Base-by-base conservation (phyloP, 78 protist species). In the Monosiga brevicollis region DNA sequence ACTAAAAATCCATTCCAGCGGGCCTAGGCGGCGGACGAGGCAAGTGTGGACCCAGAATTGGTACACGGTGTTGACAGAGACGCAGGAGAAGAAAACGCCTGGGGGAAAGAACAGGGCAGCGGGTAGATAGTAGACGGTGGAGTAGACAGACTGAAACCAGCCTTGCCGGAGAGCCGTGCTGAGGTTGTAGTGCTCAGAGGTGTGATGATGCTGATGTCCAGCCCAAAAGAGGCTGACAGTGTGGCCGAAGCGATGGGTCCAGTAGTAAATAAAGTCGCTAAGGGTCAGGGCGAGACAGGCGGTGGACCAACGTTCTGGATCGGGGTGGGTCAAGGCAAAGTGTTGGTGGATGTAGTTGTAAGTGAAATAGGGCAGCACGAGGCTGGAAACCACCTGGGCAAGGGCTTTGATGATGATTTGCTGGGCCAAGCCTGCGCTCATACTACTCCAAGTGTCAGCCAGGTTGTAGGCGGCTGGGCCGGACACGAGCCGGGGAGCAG, bases 41-140 rank as follows among this genome's bases (percentile, higher is more conserved):
- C 55, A 9, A 15, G 93, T 87, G 76, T 90, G 93, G 6, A 90
- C 84, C 93, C 93, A 90, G 73, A 87, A 90, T 81, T 90, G 93
- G 85, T 75, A 84, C 25, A 90, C 83, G 0, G 89, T 87, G 81
- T 90, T 87, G 55, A 87, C 77, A 76, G 83, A 86, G 37, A 81
- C 76, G 55, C 87, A 91, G 41, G 78, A 49, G 40, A 43, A n/a
- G 54, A 76, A 87, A 1, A 85, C 72, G 32, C 42, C 36, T 36
- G 88, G 90, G 37, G 91, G 93, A 15, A 85, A 37, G 73, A 83
- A 42, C 11, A 90, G 55, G 40, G 90, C 93, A 26, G 79, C 9
- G n/a, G 93, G 93, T 76, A 90, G 25, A 73, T 85, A 85, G 84
- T 85, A 87, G 9, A 87, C 1, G 87, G 85, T 82, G 36, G 86